Conservation (phyloP, 140 eudicot genomes). For the Erigeron philadelphicus region DNA sequence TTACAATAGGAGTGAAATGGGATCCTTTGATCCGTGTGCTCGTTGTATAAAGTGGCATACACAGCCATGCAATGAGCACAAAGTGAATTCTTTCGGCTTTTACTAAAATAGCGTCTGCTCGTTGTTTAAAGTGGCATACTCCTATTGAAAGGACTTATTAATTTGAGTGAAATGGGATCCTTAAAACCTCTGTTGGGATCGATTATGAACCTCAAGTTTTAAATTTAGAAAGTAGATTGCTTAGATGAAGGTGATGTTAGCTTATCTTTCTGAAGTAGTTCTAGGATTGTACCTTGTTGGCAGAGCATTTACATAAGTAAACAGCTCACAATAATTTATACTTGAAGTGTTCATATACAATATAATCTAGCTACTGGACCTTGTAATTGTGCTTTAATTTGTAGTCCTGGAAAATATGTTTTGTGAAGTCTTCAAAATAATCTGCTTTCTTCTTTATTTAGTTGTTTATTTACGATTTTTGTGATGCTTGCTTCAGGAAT, state of each 20-base stretch:
- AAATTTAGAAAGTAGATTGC: background rate
- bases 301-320: background rate
- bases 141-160: no score
- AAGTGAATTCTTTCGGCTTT: no score
- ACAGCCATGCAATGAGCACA: no score
- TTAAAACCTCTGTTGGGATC: background rate
- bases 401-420: background rate
- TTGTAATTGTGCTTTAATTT: background rate
- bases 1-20: background rate
- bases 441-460: background rate
- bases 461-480: background rate
- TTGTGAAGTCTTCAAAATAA: background rate
- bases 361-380: background rate
- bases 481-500: constrained; percentile 44
- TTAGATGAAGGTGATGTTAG: background rate
- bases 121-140: no score
- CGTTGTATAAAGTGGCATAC: no score
- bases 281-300: background rate
- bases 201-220: background rate
- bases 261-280: background rate
- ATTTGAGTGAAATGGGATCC: background rate
- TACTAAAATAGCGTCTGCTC: no score
- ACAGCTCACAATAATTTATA: background rate
- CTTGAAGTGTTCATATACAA: background rate
- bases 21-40: no score